phyloP scores from a whole-genome alignment of 345 rosid species.

The Nephelium lappaceum region DNA sequence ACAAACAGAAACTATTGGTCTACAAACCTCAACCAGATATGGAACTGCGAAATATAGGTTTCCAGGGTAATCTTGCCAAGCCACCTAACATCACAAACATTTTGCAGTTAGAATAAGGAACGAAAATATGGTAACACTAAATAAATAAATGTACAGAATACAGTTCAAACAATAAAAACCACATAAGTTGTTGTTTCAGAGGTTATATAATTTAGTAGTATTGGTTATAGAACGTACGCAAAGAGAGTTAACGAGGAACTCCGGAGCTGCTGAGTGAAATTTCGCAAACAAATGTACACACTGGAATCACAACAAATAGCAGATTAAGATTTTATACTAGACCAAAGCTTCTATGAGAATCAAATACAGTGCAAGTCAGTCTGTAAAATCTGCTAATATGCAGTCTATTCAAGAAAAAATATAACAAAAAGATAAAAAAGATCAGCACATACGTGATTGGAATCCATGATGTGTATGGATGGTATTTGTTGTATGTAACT shows the following conservation, averaged over 20 bases:
- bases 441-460: constrained; percentile 82
- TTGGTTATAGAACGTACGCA: constrained; percentile 55
- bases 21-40: constrained; percentile 96
- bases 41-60: constrained; percentile 95
- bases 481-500: constrained; percentile 87
- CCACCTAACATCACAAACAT: constrained; percentile 59
- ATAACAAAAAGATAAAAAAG: neutral
- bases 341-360: neutral
- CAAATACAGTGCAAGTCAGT: constrained; percentile 2
- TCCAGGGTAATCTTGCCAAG: constrained; percentile 94
- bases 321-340: constrained; percentile 15
- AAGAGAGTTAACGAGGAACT: constrained; percentile 75
- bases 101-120: constrained; percentile 23
- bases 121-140: neutral
- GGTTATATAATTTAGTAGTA: constrained; percentile 17
- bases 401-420: neutral
- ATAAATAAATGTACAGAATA: neutral
- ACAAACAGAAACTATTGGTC: neutral
- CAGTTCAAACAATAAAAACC: neutral
- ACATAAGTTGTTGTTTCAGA: neutral
- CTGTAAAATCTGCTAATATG: neutral
- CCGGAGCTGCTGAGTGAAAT: constrained; percentile 84
- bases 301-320: constrained; percentile 41
- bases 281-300: constrained; percentile 90
- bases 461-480: constrained; percentile 99